Evolutionary conservation across 2,329 filamentous ascomycete species (phyloP).

Genomic region (Colletotrichum sp.): DNA sequence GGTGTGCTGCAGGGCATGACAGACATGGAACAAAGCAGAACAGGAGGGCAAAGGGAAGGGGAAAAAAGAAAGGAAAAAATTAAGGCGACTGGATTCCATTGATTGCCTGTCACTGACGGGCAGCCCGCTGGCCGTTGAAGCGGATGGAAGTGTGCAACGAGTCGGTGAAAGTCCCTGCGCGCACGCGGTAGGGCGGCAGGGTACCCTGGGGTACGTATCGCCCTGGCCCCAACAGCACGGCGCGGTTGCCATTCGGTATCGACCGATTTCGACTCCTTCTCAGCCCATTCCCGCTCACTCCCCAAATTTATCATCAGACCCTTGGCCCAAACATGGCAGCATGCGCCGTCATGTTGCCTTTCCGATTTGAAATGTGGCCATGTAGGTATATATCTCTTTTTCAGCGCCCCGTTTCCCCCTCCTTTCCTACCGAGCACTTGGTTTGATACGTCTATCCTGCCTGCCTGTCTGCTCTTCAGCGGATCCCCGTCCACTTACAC

Average conservation of each 20-base stretch:
- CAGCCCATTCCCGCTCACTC: constrained; percentile 39
- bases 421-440: not conserved
- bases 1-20: not conserved
- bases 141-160: not conserved
- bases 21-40: not conserved
- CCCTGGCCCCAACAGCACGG: constrained; percentile 4
- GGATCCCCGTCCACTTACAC: constrained; percentile 7
- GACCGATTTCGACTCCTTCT: constrained; percentile 38
- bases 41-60: not conserved
- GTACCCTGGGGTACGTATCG: constrained; percentile 10
- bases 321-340: constrained; percentile 23
- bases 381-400: constrained; percentile 18
- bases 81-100: not conserved
- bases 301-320: constrained; percentile 38
- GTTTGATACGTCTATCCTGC: constrained; percentile 11
- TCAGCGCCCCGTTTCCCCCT: constrained; percentile 7
- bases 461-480: constrained; percentile 10
- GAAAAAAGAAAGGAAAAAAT: not conserved
- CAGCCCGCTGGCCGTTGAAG: not conserved
- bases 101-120: not conserved
- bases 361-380: constrained; percentile 19
- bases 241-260: constrained; percentile 29
- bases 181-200: not conserved
- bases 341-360: constrained; percentile 21
- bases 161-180: constrained; percentile 20